A percentile compares a stretch with the other conserved stretches of the same genome.
phyloP scores from a whole-genome alignment of 1,139 yeast species.

The Pneumocystis wakefieldiae region DNA sequence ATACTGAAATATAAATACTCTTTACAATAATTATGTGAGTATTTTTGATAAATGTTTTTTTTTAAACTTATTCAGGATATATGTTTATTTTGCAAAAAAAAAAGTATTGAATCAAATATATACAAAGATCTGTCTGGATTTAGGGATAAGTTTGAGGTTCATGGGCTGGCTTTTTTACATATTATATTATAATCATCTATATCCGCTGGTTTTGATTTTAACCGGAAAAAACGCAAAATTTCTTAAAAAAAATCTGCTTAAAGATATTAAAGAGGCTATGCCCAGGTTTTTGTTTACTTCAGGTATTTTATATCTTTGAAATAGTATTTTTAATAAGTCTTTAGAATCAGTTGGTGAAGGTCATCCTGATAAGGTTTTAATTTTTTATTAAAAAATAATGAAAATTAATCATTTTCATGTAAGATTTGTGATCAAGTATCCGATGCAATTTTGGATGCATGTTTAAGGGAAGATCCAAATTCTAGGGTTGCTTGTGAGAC shows the following conservation, averaged over 20 bases:
- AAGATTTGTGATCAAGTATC: slow-evolving; percentile 99
- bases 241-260: not conserved
- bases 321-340: not conserved
- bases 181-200: no score
- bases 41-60: no score
- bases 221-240: not conserved
- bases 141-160: no score
- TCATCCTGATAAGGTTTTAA: not conserved
- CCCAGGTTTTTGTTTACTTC: not conserved
- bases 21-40: not conserved
- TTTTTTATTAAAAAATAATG: not conserved
- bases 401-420: not conserved
- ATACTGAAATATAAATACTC: not conserved
- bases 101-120: no score
- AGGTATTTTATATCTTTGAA: not conserved
- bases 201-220: not conserved
- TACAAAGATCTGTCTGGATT: no score
- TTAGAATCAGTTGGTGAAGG: not conserved
- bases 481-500: slow-evolving; percentile 99
- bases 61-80: no score
- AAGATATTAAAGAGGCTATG: not conserved
- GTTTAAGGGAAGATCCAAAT: slow-evolving; percentile 86
- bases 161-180: no score
- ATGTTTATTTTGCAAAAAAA: no score
- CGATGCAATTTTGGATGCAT: slow-evolving; percentile 96